phyloP scores from a whole-genome alignment of 1,284 basidiomycete genomes.

The Trichosporon sp. region DNA sequence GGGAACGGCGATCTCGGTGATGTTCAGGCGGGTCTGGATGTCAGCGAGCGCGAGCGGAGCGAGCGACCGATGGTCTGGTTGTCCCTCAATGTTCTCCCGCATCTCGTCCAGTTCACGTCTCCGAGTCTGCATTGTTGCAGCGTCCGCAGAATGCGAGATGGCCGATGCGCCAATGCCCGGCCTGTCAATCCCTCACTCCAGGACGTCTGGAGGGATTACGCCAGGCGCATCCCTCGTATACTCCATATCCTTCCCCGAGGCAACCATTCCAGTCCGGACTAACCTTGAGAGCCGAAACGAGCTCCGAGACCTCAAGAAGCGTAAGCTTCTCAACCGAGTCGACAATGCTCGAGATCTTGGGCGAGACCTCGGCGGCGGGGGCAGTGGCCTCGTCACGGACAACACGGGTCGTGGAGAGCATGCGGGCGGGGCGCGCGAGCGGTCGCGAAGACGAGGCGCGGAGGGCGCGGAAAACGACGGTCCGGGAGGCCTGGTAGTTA shows the following conservation, averaged over 20 bases:
- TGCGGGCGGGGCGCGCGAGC: slow-evolving; percentile 29
- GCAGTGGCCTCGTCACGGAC: slow-evolving; percentile 35
- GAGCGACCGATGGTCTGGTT: neutral
- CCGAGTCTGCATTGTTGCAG: no score
- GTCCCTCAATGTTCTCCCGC: no score
- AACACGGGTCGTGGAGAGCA: slow-evolving; percentile 41
- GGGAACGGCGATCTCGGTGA: slow-evolving; percentile 96
- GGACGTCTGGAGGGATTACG: no score
- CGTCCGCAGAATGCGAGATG: no score
- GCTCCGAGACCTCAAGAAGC: slow-evolving; percentile 93
- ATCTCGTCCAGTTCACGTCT: no score
- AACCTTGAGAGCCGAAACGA: slow-evolving; percentile 89
- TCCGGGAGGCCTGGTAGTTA: slow-evolving; percentile 32
- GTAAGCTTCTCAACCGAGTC: slow-evolving; percentile 91
- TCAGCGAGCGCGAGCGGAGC: no score
- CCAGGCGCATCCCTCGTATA: no score
- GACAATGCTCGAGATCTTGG: slow-evolving; percentile 80
- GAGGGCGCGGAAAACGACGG: slow-evolving; percentile 36
- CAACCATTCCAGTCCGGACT: slow-evolving; percentile 28
- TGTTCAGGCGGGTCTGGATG: slow-evolving; percentile 83
- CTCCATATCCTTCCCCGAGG: no score
- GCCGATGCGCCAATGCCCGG: no score
- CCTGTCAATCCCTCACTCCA: no score
- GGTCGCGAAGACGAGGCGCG: slow-evolving; percentile 35
- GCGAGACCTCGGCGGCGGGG: slow-evolving; percentile 38